Conservation (phyloP, 306 rosid species). For the Cicer chorassanicum region DNA sequence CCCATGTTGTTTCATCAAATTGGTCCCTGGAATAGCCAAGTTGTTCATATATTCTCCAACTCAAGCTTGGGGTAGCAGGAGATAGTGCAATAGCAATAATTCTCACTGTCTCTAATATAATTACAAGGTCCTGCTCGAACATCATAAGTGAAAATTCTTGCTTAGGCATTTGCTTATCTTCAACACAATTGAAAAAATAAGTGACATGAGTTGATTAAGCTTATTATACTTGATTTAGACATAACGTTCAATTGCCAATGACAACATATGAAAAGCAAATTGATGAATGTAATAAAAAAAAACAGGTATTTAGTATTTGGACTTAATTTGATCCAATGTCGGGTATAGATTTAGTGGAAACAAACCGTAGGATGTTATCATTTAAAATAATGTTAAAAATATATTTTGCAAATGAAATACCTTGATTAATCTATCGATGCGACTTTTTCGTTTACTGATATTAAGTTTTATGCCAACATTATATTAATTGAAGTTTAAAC, state of each 20-base stretch:
- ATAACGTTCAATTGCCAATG: conserved; percentile 15
- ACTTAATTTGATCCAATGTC: conserved; percentile 18
- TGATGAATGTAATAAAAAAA: conserved; percentile 18
- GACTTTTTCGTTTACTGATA: background rate
- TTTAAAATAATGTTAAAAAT: background rate
- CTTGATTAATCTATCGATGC: conserved; percentile 16
- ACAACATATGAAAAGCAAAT: conserved; percentile 16
- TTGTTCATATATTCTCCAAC: conserved; percentile 86
- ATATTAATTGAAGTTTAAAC: conserved; percentile 6
- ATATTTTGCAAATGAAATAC: conserved; percentile 12
- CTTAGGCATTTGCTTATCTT: conserved; percentile 34
- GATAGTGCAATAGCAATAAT: conserved; percentile 79
- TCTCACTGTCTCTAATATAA: conserved; percentile 83
- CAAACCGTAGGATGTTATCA: conserved; percentile 20
- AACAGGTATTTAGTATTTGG: conserved; percentile 3
- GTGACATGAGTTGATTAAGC: background rate
- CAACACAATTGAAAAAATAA: conserved; percentile 4
- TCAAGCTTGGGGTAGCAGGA: conserved; percentile 80
- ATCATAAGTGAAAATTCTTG: conserved; percentile 21
- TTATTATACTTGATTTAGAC: conserved; percentile 12
- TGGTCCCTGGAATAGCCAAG: conserved; percentile 82
- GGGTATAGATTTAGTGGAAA: conserved; percentile 14
- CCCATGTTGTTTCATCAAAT: conserved; percentile 83
- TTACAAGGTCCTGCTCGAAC: conserved; percentile 86
- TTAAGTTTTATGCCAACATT: background rate